These are phyloP conservation scores for Fusarium metavorans DNA, from an alignment of 2,329 filamentous ascomycete species.

Conservation along the genomic window DNA sequence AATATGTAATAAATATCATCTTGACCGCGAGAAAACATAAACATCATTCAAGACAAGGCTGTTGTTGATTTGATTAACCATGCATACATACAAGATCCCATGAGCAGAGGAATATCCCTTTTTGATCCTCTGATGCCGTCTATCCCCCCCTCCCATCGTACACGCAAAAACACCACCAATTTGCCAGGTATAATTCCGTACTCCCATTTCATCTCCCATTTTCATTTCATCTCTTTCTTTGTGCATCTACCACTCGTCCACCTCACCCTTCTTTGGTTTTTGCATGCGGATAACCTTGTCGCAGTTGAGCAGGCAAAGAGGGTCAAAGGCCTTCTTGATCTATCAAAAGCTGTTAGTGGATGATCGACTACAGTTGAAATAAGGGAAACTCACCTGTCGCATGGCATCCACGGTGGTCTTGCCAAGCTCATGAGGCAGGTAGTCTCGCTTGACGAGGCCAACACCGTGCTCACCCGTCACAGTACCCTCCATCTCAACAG, in stretches of 20 bases:
- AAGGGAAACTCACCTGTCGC: slow-evolving; percentile 71
- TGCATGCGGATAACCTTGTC: slow-evolving; percentile 77
- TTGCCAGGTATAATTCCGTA: slow-evolving; percentile 28
- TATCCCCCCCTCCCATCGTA: slow-evolving; percentile 31
- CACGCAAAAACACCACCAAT: slow-evolving; percentile 17
- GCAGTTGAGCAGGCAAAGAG: slow-evolving; percentile 75
- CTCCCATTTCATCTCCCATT: not conserved
- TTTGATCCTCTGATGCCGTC: slow-evolving; percentile 13
- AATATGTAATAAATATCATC: not conserved
- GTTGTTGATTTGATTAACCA: not conserved
- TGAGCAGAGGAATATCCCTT: not conserved
- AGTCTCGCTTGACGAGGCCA: slow-evolving; percentile 86
- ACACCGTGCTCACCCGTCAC: slow-evolving; percentile 90
- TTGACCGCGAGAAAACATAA: not conserved
- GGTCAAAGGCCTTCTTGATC: slow-evolving; percentile 86
- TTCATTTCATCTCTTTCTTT: not conserved
- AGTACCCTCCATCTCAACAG: slow-evolving; percentile 86
- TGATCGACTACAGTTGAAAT: not conserved
- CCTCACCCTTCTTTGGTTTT: slow-evolving; percentile 56
- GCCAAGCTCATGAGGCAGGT: slow-evolving; percentile 82
- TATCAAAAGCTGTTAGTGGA: slow-evolving; percentile 50
- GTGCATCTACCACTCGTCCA: slow-evolving; percentile 56
- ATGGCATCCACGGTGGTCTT: slow-evolving; percentile 82
- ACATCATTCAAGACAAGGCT: not conserved
- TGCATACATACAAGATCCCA: slow-evolving; percentile 25